Percentiles rank a stretch among this genome's conserved stretches.
phyloP scores from a whole-genome alignment of 441 rosid species.

The Capsella rubella region DNA sequence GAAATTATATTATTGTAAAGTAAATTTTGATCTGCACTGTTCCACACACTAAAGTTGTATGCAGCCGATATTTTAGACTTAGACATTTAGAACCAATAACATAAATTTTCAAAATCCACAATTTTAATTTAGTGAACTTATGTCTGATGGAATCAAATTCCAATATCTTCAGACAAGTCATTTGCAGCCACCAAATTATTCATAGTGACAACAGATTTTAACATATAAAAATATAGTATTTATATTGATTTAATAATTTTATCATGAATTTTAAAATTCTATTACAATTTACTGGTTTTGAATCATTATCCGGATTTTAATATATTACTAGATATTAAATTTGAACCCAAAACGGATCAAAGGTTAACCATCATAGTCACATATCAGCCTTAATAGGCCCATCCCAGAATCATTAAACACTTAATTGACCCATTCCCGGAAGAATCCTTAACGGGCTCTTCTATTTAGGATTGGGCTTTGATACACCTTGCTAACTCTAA shows the following conservation, averaged over 20 bases:
- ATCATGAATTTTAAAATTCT: too few species aligned
- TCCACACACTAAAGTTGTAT: slow-evolving; percentile 28
- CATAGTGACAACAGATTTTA: background rate
- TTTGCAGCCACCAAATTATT: background rate
- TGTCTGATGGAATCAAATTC: slow-evolving; percentile 20
- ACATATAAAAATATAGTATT: too few species aligned
- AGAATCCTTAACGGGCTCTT: background rate
- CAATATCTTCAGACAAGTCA: slow-evolving; percentile 20
- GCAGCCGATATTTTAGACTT: slow-evolving; percentile 39
- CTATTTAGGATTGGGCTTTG: slow-evolving; percentile 18
- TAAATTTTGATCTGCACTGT: slow-evolving; percentile 31
- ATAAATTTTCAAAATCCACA: background rate
- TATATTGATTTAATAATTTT: too few species aligned
- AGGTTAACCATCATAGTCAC: too few species aligned
- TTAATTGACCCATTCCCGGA: background rate
- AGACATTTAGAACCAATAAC: background rate
- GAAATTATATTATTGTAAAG: background rate
- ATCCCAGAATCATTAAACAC: background rate
- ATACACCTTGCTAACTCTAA: background rate
- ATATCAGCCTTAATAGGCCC: background rate
- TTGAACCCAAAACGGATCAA: background rate
- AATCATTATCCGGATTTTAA: too few species aligned
- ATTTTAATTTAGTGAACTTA: background rate
- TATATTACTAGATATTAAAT: too few species aligned
- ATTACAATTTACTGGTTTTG: too few species aligned